Evolutionary conservation across 345 rosid genomes (phyloP).

Genomic region (Populus deltoides): DNA sequence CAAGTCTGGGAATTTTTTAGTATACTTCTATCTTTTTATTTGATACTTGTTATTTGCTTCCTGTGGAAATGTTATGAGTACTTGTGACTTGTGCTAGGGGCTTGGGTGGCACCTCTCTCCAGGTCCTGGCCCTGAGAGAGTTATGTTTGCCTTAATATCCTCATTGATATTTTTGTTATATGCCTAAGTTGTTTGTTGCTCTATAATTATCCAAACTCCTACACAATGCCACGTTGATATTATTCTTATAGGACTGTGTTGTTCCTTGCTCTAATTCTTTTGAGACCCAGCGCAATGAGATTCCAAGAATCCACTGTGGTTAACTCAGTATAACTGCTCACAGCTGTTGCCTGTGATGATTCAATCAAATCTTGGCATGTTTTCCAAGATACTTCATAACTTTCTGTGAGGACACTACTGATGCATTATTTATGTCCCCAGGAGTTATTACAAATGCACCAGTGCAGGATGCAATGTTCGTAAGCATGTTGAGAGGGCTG

Average conservation of each 20-base stretch:
- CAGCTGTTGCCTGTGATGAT: not conserved
- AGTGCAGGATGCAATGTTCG: constrained; percentile 82
- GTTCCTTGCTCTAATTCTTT: too few relatives aligned
- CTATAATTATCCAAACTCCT: not conserved
- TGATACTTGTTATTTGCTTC: not conserved
- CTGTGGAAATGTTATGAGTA: not conserved
- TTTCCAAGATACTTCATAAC: not conserved
- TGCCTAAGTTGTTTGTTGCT: not conserved
- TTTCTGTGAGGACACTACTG: constrained; percentile 13
- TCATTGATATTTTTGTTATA: not conserved
- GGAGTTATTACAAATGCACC: constrained; percentile 96
- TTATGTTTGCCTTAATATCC: not conserved
- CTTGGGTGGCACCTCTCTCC: not conserved
- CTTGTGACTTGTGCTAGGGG: not conserved
- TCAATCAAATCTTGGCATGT: not conserved
- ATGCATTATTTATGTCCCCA: constrained; percentile 22
- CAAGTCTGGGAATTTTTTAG: not conserved
- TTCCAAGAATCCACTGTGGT: not conserved
- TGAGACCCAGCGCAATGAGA: too few relatives aligned
- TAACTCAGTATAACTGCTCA: not conserved
- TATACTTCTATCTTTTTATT: not conserved
- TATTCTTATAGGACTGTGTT: too few relatives aligned
- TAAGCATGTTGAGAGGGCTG: constrained; percentile 92
- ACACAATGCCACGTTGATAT: too few relatives aligned
- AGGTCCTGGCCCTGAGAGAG: not conserved